Evolutionary conservation across 2,329 filamentous ascomycete species (phyloP), one percentile per base, ranked within the genome.

Genomic region (Apiospora aurea): DNA sequence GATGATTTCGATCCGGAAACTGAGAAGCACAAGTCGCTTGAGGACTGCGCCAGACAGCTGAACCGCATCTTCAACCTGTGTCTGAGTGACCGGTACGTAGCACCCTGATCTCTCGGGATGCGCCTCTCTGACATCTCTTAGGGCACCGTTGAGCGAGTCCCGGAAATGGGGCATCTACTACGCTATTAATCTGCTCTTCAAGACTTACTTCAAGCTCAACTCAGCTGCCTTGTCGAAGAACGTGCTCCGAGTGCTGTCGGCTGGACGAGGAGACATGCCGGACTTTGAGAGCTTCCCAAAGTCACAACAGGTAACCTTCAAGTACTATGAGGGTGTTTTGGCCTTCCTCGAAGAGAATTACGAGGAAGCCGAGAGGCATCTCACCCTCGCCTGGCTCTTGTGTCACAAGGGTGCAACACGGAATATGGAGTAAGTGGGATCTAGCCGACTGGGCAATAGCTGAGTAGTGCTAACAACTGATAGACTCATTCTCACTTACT

Each of bases 141-240:
- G 94, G 82, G 93, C 93, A 73, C 91, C 93, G 18, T 85, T 98
- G 64, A 91, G 95, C 78, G 93, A 97, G 78, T 98, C 96, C 11
- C 91, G 96, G 71, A 99, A 98, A 89, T 99, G 96, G 96, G 97
- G 94, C 8, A 93, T 97, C 67, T 99, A 99, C 85, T 95, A 95
- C 81, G 92, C 96, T 75, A 94, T 95, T 79, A 98, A 97, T 80
- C 88, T 99, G 10, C 87, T 98, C 18, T 99, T 99, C 89, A 98
- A 98, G 83, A 98, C 95, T 1, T 98, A 98, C 82, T 99, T 99
- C 86, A 97, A 94, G 85, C 87, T 98, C 74, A 97, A 97, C 83
- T 94, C 93, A 46, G 92, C 97, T 72, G 91, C 91, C n/a, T 86
- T 98, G 26, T 97, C 92, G 24, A 95, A 96, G 80, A 98, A 96